phyloP scores from a whole-genome alignment of 2,329 filamentous ascomycete genomes.

The Ampelomyces quisqualis region DNA sequence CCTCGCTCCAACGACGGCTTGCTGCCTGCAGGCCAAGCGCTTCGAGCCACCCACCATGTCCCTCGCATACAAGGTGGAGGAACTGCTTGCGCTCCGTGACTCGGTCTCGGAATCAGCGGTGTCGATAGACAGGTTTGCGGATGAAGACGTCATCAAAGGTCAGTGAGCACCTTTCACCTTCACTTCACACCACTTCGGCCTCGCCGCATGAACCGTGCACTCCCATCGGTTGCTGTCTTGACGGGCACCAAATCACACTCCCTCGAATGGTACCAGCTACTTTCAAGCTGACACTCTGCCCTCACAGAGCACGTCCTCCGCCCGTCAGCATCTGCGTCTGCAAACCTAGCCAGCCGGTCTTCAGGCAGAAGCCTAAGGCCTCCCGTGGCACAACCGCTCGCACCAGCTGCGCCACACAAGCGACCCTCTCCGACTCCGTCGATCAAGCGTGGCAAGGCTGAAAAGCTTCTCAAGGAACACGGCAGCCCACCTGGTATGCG shows the following conservation, averaged over 20 bases:
- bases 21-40: constrained; percentile 9
- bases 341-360: constrained; percentile 26
- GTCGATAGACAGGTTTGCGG: constrained; percentile 45
- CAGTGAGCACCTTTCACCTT: constrained; percentile 16
- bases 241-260: no score
- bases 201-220: neutral
- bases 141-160: constrained; percentile 48
- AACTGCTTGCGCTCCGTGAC: constrained; percentile 45
- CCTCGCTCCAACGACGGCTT: constrained; percentile 7
- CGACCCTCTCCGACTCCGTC: constrained; percentile 53
- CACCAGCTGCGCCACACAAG: constrained; percentile 29
- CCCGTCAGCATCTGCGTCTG: constrained; percentile 45
- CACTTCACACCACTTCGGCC: constrained; percentile 12
- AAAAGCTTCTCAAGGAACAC: constrained; percentile 54
- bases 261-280: neutral
- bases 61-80: constrained; percentile 44
- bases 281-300: neutral
- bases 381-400: constrained; percentile 17
- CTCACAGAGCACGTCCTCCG: constrained; percentile 44
- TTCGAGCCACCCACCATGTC: constrained; percentile 28
- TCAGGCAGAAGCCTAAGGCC: constrained; percentile 32
- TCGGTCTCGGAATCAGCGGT: constrained; percentile 47
- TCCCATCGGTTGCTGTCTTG: no score
- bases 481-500: constrained; percentile 54
- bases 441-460: constrained; percentile 52